A percentile compares a stretch with the other conserved stretches of the same genome.
These are phyloP conservation scores for Entomortierella parvispora DNA, from an alignment of 192 early-diverging fungal genomes.

Conservation along the genomic window DNA sequence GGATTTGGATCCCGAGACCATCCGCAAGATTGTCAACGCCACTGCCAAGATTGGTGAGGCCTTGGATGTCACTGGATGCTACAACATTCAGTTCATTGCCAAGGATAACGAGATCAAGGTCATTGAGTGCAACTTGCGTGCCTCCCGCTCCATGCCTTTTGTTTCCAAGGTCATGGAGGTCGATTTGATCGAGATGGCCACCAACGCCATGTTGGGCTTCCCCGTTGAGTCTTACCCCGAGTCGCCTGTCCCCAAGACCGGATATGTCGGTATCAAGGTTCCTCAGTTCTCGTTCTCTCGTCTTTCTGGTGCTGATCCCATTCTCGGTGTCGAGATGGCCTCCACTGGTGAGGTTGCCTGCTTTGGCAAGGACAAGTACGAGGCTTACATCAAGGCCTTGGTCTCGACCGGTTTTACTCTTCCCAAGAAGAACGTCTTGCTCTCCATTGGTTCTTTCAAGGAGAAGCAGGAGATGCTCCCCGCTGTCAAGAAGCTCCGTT, in stretches of 20 bases:
- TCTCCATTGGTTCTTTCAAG: slow-evolving; percentile 98
- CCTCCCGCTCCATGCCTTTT: slow-evolving; percentile 97
- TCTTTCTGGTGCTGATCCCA: slow-evolving; percentile 94
- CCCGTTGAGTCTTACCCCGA: slow-evolving; percentile 84
- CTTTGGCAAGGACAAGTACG: slow-evolving; percentile 97
- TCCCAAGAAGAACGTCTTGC: slow-evolving; percentile 95
- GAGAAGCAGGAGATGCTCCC: slow-evolving; percentile 97
- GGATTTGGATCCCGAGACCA: slow-evolving; percentile 94
- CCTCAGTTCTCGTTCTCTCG: slow-evolving; percentile 98
- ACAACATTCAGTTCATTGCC: slow-evolving; percentile 99
- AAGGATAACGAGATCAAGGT: slow-evolving; percentile 99
- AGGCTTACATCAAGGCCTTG: slow-evolving; percentile 96
- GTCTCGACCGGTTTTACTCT: slow-evolving; percentile 92
- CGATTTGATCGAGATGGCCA: slow-evolving; percentile 97
- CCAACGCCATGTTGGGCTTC: slow-evolving; percentile 89
- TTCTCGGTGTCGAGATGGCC: slow-evolving; percentile 99
- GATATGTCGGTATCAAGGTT: slow-evolving; percentile 96
- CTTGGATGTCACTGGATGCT: slow-evolving; percentile 96
- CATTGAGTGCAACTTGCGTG: slow-evolving; percentile 98
- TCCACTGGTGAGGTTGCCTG: slow-evolving; percentile 99
- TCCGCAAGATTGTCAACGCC: slow-evolving; percentile 91
- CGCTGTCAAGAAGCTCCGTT: slow-evolving; percentile 83
- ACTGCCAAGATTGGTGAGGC: slow-evolving; percentile 93
- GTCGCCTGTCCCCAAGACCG: slow-evolving; percentile 70
- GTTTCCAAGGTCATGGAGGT: slow-evolving; percentile 96